Evolutionary conservation across 1,284 basidiomycete species (phyloP).

Genomic region (Sanghuangporus sanghuang): DNA sequence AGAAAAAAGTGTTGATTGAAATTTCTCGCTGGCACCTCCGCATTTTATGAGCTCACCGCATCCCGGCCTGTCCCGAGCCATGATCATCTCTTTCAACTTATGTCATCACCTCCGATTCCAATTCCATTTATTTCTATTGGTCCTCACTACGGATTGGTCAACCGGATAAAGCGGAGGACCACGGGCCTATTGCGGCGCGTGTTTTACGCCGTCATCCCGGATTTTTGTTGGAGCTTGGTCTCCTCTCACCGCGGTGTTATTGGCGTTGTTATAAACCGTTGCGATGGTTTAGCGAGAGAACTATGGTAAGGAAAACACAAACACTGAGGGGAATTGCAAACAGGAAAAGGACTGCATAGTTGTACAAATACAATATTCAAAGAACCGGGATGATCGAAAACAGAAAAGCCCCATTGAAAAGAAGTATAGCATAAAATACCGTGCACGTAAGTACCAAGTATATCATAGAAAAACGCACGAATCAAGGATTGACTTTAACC

Average conservation of each 20-base stretch:
- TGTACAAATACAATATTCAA: neutral
- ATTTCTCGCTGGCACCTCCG: neutral
- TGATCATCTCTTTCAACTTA: conserved; percentile 4
- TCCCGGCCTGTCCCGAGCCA: conserved; percentile 3
- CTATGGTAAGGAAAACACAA: no score
- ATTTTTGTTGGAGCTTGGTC: neutral
- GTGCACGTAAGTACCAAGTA: no score
- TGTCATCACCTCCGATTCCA: neutral
- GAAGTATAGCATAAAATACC: neutral
- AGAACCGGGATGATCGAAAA: neutral
- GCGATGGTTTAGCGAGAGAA: no score
- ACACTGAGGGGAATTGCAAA: no score
- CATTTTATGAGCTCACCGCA: neutral
- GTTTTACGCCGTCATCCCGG: neutral
- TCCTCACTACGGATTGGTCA: neutral
- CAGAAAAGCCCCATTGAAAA: neutral
- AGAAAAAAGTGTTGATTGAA: conserved; percentile 1
- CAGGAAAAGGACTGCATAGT: no score
- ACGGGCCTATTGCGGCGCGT: neutral
- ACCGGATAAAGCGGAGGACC: neutral
- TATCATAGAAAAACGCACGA: no score
- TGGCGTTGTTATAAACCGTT: no score
- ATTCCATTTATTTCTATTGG: neutral
- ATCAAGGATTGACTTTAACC: no score
- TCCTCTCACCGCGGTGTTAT: no score